Base-by-base conservation (phyloP, 2,329 filamentous ascomycete genomes). In the Boeremia lycopersici region DNA sequence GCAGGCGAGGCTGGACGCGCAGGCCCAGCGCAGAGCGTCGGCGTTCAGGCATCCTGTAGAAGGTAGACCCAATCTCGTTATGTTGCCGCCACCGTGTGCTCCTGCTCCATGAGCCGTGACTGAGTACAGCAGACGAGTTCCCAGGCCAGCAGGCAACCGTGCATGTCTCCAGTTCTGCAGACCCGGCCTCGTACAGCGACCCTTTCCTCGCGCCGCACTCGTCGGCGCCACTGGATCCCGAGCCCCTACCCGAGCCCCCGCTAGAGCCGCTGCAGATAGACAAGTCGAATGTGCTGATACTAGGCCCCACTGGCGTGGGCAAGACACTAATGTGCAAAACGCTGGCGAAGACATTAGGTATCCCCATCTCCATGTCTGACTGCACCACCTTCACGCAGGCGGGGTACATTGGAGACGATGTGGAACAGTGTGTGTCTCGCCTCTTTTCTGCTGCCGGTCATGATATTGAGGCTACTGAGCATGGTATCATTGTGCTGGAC, bases 311-410 rank as follows among this genome's bases (percentile, higher is more conserved):
- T 0, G 95, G 95, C 2, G 93, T 97, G 6, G 95, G 95, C 12
- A 99, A 99, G 78, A 99, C 95, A 0, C 87, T 98, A 58, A 98
- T 99, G 78, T 84, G 92, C 48, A 96, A 93, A 75, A 98, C 93
- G 0, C 79, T 98, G 34, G 95, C 93, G 63, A 89, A 92, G 68
- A 89, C 95, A 47, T 84, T 99, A n/a, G 93, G 95, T 57, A 92
- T 98, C 0, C 95, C 95, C 0, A 96, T 97, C 70, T 92, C 90
- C 59, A 96, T 96, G 76, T 93, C 91, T 57, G 93, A 98, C 75
- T 98, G 93, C 75, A 97, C 95, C 45, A 90, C 93, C 6, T 92
- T 98, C 61, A 98, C 93, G 0, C 93, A 97, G 77, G 93, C 93
- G 4, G 93, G 95, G 25, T 99, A 99, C 68, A 97, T 99, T 63